A percentile compares a stretch with the other conserved stretches of the same genome.
Conservation (phyloP, 2,329 filamentous ascomycete species). For the Calonectria multiphialidica region DNA sequence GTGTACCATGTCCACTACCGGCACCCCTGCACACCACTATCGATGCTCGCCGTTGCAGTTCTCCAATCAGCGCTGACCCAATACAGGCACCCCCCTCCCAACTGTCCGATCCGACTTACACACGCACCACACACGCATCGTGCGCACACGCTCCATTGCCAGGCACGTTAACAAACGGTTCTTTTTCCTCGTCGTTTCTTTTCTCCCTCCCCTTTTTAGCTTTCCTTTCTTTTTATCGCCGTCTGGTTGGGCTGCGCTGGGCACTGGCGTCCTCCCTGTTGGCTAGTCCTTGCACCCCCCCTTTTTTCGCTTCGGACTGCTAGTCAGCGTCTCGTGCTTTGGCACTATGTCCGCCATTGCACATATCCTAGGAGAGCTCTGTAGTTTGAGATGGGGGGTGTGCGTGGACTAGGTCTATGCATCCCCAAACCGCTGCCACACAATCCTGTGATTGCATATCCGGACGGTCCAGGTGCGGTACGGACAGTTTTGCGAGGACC, state of each 20-base stretch:
- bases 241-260: slow-evolving; percentile 25
- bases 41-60: slow-evolving; percentile 21
- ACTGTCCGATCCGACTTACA: slow-evolving; percentile 34
- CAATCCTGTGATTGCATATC: slow-evolving; percentile 29
- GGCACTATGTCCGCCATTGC: slow-evolving; percentile 16
- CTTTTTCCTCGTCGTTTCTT: slow-evolving; percentile 24
- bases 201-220: slow-evolving; percentile 14
- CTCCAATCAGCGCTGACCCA: slow-evolving; percentile 39
- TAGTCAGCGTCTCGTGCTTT: slow-evolving; percentile 8
- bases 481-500: neutral
- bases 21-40: slow-evolving; percentile 46
- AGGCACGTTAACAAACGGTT: slow-evolving; percentile 41
- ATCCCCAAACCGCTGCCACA: slow-evolving; percentile 28
- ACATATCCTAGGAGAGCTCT: slow-evolving; percentile 17
- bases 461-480: slow-evolving; percentile 15
- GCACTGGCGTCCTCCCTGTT: slow-evolving; percentile 13
- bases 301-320: slow-evolving; percentile 21
- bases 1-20: slow-evolving; percentile 39
- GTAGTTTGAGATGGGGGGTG: slow-evolving; percentile 14
- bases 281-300: neutral
- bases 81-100: slow-evolving; percentile 39
- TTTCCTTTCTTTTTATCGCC: slow-evolving; percentile 25
- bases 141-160: slow-evolving; percentile 35
- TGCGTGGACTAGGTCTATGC: slow-evolving; percentile 25
- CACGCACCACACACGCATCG: slow-evolving; percentile 31